Evolutionary conservation across 768 basidiomycete genomes (phyloP).

Genomic region (Suillus weaverae): DNA sequence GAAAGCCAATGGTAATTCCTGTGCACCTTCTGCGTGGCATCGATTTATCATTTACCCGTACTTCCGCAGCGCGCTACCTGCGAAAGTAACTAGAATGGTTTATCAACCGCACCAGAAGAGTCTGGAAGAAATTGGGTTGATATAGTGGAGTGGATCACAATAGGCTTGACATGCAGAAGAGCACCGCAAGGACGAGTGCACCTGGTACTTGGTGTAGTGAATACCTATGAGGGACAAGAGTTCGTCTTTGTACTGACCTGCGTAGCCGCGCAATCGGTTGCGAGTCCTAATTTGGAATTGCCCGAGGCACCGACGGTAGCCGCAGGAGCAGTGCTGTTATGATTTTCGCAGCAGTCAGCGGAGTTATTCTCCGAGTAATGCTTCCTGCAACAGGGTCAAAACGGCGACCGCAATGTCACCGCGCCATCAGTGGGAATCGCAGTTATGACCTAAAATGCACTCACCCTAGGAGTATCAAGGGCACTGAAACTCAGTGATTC

Average conservation of each 20-base stretch:
- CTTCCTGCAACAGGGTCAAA: neutral
- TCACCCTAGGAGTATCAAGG: no score
- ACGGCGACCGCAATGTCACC: neutral
- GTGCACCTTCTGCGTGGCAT: neutral
- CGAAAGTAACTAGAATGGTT: neutral
- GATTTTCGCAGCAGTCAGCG: neutral
- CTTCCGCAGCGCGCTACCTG: neutral
- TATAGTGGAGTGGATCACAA: neutral
- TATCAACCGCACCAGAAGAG: neutral
- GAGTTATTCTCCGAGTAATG: neutral
- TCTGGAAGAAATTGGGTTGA: neutral
- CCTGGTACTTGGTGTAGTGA: neutral
- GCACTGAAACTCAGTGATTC: no score
- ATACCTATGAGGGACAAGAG: neutral
- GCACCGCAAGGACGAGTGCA: neutral
- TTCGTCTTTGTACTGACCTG: no score
- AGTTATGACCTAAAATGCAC: no score
- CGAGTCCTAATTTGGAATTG: neutral
- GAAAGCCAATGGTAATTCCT: neutral
- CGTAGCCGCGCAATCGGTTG: neutral
- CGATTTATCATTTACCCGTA: neutral
- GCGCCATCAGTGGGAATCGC: neutral
- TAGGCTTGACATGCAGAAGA: neutral
- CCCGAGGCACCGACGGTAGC: neutral
- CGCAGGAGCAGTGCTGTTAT: neutral